Percentiles rank a stretch among this genome's conserved stretches.
Evolutionary conservation across 2,329 filamentous ascomycete species (phyloP).

Genomic region (Penicillium vulpinum): DNA sequence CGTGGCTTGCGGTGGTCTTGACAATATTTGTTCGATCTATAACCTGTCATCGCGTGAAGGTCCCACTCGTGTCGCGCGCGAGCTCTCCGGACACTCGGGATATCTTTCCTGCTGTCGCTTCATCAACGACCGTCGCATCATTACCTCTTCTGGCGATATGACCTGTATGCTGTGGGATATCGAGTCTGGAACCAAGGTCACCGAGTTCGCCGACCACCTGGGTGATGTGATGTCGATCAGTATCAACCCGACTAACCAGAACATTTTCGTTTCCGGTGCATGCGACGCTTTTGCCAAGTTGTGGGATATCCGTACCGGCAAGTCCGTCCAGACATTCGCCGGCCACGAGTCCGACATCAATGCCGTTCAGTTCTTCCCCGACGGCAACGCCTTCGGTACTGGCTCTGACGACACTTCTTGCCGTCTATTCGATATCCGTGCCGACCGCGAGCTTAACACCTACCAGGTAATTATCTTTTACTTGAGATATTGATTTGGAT

Average conservation of each 20-base stretch:
- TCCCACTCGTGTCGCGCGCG: constrained; percentile 92
- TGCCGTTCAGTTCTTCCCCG: constrained; percentile 98
- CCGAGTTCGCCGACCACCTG: constrained; percentile 96
- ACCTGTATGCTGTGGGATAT: constrained; percentile 99
- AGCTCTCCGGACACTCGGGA: constrained; percentile 93
- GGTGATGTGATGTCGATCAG: constrained; percentile 99
- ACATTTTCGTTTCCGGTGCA: constrained; percentile 98
- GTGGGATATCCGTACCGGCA: constrained; percentile 97
- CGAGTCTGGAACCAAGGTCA: constrained; percentile 94
- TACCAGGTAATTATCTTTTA: constrained; percentile 58
- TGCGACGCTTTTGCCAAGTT: constrained; percentile 98
- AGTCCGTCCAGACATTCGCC: constrained; percentile 97
- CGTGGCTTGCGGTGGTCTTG: constrained; percentile 95
- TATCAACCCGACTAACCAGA: constrained; percentile 98
- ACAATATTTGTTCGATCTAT: constrained; percentile 99
- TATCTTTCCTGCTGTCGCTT: constrained; percentile 98
- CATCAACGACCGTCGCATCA: constrained; percentile 95
- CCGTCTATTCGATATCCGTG: constrained; percentile 95
- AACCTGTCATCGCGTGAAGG: constrained; percentile 96
- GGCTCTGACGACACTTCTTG: constrained; percentile 97
- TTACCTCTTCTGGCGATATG: constrained; percentile 98
- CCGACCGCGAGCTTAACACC: constrained; percentile 74
- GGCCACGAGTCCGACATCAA: constrained; percentile 99
- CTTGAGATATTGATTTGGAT: constrained; percentile 6
- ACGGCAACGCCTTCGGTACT: constrained; percentile 96